A percentile compares a stretch with the other conserved stretches of the same genome.
Conservation (phyloP, 2,329 filamentous ascomycete genomes). For the Aspergillus carbonarius region DNA sequence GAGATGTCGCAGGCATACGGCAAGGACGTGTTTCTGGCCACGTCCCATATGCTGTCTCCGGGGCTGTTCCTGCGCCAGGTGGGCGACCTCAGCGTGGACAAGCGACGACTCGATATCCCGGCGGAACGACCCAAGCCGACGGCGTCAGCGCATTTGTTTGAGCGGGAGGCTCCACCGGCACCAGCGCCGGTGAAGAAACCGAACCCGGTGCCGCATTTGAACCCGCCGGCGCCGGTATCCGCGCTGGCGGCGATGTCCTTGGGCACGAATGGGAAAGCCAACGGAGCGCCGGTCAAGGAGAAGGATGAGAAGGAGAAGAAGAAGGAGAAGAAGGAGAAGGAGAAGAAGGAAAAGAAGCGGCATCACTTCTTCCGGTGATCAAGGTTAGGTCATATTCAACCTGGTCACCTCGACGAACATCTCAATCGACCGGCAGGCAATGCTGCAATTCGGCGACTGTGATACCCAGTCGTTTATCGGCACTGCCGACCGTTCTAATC, state of each 20-base stretch:
- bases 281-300: conserved; percentile 28
- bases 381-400: neutral
- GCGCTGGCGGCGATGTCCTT: conserved; percentile 39
- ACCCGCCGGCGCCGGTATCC: conserved; percentile 31
- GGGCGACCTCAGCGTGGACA: conserved; percentile 73
- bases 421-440: neutral
- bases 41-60: conserved; percentile 90
- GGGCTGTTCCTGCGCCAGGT: conserved; percentile 79
- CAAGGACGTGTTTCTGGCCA: conserved; percentile 83
- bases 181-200: conserved; percentile 25
- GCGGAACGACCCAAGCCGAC: conserved; percentile 75
- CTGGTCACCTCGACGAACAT: neutral
- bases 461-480: no score
- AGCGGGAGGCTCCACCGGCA: conserved; percentile 61
- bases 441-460: no score
- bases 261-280: conserved; percentile 40
- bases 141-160: conserved; percentile 82
- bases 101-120: conserved; percentile 75
- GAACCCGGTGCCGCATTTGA: conserved; percentile 21
- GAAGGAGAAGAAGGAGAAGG: conserved; percentile 23
- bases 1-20: conserved; percentile 71
- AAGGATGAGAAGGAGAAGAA: conserved; percentile 23
- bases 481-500: conserved; percentile 2
- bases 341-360: conserved; percentile 55
- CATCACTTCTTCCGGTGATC: conserved; percentile 53